Base-by-base conservation (phyloP, 345 rosid genomes). In the Clausena lansium region DNA sequence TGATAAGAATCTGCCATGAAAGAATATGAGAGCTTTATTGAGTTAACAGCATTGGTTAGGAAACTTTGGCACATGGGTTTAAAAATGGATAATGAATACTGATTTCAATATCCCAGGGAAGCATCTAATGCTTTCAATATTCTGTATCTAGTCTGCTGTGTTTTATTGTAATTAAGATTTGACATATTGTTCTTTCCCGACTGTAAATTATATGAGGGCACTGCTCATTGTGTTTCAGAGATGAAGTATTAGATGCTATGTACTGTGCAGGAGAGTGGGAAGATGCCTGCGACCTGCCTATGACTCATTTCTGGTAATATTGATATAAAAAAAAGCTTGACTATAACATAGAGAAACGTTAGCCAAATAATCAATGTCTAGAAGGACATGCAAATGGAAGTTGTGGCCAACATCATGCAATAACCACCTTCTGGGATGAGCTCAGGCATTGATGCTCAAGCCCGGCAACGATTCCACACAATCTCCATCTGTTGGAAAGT, bases 191-290 rank as follows among this genome's bases (percentile, higher is more conserved):
- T 85, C 78, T 74, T 68, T 70, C 57, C 67, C 68, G 19, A 25
- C 66, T 79, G 67, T 59, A 60, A 71, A 45, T 14, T 45, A 79
- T 36, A 39, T 75, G 61, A 30, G 27, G 24, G 19, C 50, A 70
- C 75, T 71, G 50, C 63, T 71, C 52, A 68, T 77, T 59, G 55
- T 65, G 75, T 78, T 71, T 52, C 78, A 30, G 78, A 74, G 67
- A 61, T 81, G 68, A 13, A 81, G 83, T 67, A 79, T 81, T 81
- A 79, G 84, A 84, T 84, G 83, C 85, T 72, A 50, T 52, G 28
- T 25, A 30, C 54, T 47, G 22, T 30, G 38, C 22, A 7, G 66
- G 5, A 19, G 22, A 79, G n/a, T 25, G 4, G 47, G 25, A 47
- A 32, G 79, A 69, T 74, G 63, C 63, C 63, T 36, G 50, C 54